Evolutionary conservation across 352 stramenopile species (phyloP), one percentile per base, ranked within the genome.

Genomic region (Globisporangium abappressorium): DNA sequence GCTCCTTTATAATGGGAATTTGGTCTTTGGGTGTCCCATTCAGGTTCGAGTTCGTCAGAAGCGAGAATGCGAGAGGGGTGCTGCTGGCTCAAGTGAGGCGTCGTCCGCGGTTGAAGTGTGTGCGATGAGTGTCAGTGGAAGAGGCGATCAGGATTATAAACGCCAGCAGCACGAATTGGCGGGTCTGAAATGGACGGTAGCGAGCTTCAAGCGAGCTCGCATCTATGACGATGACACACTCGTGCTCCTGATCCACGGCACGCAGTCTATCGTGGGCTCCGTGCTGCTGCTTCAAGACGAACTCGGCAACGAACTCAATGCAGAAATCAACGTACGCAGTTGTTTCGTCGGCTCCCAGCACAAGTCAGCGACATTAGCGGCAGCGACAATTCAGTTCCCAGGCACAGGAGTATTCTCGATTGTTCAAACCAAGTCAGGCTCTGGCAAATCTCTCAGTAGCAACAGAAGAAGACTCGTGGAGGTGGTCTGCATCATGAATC

Each of bases 1-100:
- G 20, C 24, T 70, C 18, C 5, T 18, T 9, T 66, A 62, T n/a
- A 28, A 47, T 15, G 65, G 46, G 11, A 33, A 15, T 57, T 12
- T 46, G 5, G n/a, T 62, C 4, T 43, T 66, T 4, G 58, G 65
- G 2, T 62, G 65, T 38, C 65, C 57, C 1, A 55, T 70, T 12
- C n/a, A 61, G 7, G 57, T 66, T 20, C 22, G 28, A 14, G 51
- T 66, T 26, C 14, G 49, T 24, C 57, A 36, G 57, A 6, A 53
- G 36, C 57, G 22, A 26, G 22, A 18, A 14, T 14, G 2, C 0
- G 14, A 41, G 15, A 28, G 41, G 3, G 3, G 0, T 47, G 9
- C 55, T 58, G 26, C 26, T 41, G 9, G 18, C 8, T 43, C 15
- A 15, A 26, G 20, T 14, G 6, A 3, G 12, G 20, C 57, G 14